phyloP scores from a whole-genome alignment of 2,329 filamentous ascomycete species.

The Aspergillus sp. region DNA sequence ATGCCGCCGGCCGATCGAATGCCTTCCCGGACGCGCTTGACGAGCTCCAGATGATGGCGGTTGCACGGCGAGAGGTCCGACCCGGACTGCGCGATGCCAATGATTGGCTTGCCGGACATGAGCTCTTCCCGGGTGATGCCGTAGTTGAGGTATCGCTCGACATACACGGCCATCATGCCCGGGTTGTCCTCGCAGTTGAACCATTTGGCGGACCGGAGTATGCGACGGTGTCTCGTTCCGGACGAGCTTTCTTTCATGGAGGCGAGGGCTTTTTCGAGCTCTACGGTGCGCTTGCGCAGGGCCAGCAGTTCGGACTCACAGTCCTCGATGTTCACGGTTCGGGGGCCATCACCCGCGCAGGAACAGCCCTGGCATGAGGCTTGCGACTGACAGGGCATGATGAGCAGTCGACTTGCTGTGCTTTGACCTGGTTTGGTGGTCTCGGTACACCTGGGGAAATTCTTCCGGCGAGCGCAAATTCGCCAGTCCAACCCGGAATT shows the following conservation, averaged over 20 bases:
- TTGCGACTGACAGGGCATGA: conserved; percentile 19
- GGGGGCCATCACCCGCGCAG: conserved; percentile 21
- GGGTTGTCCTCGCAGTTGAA: conserved; percentile 45
- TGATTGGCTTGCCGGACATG: conserved; percentile 50
- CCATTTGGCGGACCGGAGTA: conserved; percentile 45
- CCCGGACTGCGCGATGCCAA: conserved; percentile 54
- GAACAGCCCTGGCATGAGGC: conserved; percentile 36
- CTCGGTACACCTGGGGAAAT: background rate
- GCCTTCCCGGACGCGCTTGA: conserved; percentile 51
- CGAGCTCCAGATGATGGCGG: conserved; percentile 49
- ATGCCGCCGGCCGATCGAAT: conserved; percentile 51
- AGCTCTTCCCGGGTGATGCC: conserved; percentile 51
- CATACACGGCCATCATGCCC: conserved; percentile 48
- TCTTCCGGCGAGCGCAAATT: background rate
- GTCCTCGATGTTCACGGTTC: conserved; percentile 39
- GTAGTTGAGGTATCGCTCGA: conserved; percentile 53
- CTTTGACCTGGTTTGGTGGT: background rate
- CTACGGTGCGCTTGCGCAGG: conserved; percentile 37
- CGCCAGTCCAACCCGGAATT: too few relatives aligned
- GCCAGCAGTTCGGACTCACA: conserved; percentile 40
- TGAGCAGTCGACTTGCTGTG: background rate
- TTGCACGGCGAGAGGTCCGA: conserved; percentile 54
- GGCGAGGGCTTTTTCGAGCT: conserved; percentile 35
- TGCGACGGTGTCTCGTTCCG: conserved; percentile 18
- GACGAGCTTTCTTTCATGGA: conserved; percentile 22